A percentile compares a stretch with the other conserved stretches of the same genome.
Conservation (phyloP, 257 asterid species). For the Prunella vulgaris region DNA sequence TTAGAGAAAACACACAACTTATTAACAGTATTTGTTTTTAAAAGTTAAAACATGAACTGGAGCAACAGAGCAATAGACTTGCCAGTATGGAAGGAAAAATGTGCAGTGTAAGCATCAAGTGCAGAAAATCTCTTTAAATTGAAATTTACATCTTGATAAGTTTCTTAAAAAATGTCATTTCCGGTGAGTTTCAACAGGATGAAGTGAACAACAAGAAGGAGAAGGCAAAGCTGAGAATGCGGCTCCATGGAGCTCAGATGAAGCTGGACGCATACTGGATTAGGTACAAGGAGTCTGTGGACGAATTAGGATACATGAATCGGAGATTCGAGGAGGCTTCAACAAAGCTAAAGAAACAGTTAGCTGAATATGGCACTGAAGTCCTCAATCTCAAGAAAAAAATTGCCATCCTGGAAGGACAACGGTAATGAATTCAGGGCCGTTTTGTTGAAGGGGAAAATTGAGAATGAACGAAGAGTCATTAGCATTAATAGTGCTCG, state of each 20-base stretch:
- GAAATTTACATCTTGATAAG: background rate
- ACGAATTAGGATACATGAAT: slow-evolving; percentile 52
- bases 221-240: slow-evolving; percentile 58
- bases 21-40: slow-evolving; percentile 13
- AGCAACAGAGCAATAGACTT: slow-evolving; percentile 38
- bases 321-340: slow-evolving; percentile 49
- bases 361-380: slow-evolving; percentile 45
- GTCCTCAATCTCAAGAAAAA: slow-evolving; percentile 53
- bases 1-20: background rate
- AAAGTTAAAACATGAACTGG: slow-evolving; percentile 33
- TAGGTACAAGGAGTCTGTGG: slow-evolving; percentile 38
- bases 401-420: slow-evolving; percentile 34
- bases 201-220: slow-evolving; percentile 32
- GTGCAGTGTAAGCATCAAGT: slow-evolving; percentile 38
- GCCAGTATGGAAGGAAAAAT: slow-evolving; percentile 37
- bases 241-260: slow-evolving; percentile 50
- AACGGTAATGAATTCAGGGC: background rate
- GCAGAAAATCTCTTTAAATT: background rate
- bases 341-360: slow-evolving; percentile 46
- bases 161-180: background rate
- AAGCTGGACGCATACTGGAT: slow-evolving; percentile 51
- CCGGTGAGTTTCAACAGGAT: slow-evolving; percentile 37
- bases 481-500: no score
- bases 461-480: no score
- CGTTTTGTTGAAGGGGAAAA: no score